A percentile compares a stretch with the other conserved stretches of the same genome.
These are phyloP conservation scores for Lasiosphaeris hirsuta DNA, from an alignment of 495 filamentous ascomycete species.

Conservation along the genomic window DNA sequence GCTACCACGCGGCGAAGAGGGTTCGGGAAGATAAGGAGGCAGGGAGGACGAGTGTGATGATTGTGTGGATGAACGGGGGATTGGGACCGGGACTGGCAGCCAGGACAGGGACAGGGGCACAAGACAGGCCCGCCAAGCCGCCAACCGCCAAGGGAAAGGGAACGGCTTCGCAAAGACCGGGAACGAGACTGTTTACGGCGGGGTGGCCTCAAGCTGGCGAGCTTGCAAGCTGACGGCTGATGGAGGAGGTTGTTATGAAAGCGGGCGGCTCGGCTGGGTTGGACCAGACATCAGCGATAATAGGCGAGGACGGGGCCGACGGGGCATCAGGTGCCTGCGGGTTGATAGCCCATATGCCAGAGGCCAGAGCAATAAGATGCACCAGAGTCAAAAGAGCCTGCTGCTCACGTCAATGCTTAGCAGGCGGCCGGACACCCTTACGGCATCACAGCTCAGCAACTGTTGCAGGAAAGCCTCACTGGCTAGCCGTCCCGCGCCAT, in stretches of 20 bases:
- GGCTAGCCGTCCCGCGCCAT: background rate
- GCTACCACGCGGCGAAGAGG: constrained; percentile 37
- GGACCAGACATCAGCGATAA: background rate
- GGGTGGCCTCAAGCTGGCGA: background rate
- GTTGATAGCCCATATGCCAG: constrained; percentile 9
- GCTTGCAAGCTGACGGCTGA: constrained; percentile 1
- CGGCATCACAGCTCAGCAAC: constrained; percentile 6
- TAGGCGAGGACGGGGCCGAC: constrained; percentile 4
- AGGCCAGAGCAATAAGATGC: constrained; percentile 10
- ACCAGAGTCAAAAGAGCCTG: background rate
- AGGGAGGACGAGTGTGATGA: constrained; percentile 18
- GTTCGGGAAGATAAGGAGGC: constrained; percentile 38
- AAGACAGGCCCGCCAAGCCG: constrained; percentile 11
- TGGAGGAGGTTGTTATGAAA: constrained; percentile 5
- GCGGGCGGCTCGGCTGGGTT: constrained; percentile 5
- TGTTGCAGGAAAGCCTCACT: background rate
- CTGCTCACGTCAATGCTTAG: constrained; percentile 4
- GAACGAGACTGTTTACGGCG: constrained; percentile 15
- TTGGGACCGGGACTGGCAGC: constrained; percentile 31
- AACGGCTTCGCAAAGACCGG: constrained; percentile 25
- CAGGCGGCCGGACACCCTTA: background rate
- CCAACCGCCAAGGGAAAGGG: constrained; percentile 23
- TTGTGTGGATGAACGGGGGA: constrained; percentile 22
- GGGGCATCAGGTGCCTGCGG: background rate
- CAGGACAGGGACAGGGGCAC: constrained; percentile 28